Evolutionary conservation across 768 basidiomycete genomes (phyloP).

Genomic region (Trametes elegans): DNA sequence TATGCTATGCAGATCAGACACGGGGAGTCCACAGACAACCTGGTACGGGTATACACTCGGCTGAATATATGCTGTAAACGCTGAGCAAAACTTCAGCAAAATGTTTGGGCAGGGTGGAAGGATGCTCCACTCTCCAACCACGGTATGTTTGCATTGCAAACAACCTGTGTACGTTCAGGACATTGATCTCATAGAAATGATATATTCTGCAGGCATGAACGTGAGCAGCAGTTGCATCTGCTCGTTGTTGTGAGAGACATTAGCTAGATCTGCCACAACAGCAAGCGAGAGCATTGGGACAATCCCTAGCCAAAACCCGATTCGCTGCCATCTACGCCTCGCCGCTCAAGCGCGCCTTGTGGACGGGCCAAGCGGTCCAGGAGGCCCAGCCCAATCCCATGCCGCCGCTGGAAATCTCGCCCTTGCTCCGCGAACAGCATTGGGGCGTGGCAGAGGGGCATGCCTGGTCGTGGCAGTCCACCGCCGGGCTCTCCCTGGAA

Average conservation of each 20-base stretch:
- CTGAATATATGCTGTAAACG: too few species aligned
- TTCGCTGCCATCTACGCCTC: constrained; percentile 66
- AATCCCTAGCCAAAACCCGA: constrained; percentile 43
- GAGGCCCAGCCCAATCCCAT: constrained; percentile 46
- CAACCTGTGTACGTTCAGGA: neutral
- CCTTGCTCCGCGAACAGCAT: constrained; percentile 61
- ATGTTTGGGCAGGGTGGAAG: constrained; percentile 73
- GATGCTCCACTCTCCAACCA: constrained; percentile 75
- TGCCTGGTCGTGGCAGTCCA: constrained; percentile 36
- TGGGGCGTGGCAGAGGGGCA: constrained; percentile 73
- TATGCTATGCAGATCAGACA: constrained; percentile 56
- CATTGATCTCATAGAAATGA: neutral
- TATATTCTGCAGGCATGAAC: constrained; percentile 32
- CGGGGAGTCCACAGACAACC: constrained; percentile 75
- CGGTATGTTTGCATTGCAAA: constrained; percentile 42
- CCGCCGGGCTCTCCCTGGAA: constrained; percentile 26
- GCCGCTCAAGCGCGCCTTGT: constrained; percentile 58
- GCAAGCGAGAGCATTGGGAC: constrained; percentile 47
- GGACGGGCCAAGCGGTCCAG: constrained; percentile 58
- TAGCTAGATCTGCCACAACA: neutral
- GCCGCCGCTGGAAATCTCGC: constrained; percentile 46
- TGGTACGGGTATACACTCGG: constrained; percentile 40
- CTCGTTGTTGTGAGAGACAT: neutral
- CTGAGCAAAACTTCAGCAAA: constrained; percentile 31
- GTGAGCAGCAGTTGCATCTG: constrained; percentile 12